Evolutionary conservation across 2,329 filamentous ascomycete genomes (phyloP).

Genomic region (Thelonectria discophora): DNA sequence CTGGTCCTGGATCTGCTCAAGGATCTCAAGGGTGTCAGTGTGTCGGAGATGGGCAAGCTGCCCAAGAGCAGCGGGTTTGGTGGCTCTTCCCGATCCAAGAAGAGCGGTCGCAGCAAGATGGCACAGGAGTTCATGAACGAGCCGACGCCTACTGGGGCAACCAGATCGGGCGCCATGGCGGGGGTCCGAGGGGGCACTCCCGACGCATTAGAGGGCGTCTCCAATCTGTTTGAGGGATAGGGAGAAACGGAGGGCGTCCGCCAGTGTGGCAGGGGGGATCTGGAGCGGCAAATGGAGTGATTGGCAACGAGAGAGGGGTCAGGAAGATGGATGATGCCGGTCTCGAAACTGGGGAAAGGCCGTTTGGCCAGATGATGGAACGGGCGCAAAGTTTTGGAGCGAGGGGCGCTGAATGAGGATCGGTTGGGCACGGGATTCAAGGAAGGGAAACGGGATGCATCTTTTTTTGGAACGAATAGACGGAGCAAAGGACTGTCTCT

Average conservation of each 20-base stretch:
- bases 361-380: constrained; percentile 12
- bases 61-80: constrained; percentile 58
- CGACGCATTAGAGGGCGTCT: constrained; percentile 64
- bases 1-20: constrained; percentile 86
- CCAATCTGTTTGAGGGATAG: constrained; percentile 58
- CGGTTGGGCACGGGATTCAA: constrained; percentile 16
- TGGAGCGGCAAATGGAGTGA: background rate
- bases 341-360: constrained; percentile 1
- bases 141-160: constrained; percentile 46
- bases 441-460: constrained; percentile 24
- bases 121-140: constrained; percentile 72
- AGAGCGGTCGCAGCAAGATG: constrained; percentile 57
- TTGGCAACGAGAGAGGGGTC: background rate
- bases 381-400: constrained; percentile 21
- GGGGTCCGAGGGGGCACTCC: constrained; percentile 52
- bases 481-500: constrained; percentile 31
- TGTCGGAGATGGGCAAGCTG: constrained; percentile 92
- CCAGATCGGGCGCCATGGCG: constrained; percentile 40
- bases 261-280: constrained; percentile 3
- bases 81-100: constrained; percentile 39
- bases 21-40: constrained; percentile 87
- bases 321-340: constrained; percentile 4
- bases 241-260: constrained; percentile 15
- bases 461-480: constrained; percentile 35
- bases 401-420: constrained; percentile 26